phyloP scores from a whole-genome alignment of 768 basidiomycete genomes.

The Hydnomerulius pinastri region DNA sequence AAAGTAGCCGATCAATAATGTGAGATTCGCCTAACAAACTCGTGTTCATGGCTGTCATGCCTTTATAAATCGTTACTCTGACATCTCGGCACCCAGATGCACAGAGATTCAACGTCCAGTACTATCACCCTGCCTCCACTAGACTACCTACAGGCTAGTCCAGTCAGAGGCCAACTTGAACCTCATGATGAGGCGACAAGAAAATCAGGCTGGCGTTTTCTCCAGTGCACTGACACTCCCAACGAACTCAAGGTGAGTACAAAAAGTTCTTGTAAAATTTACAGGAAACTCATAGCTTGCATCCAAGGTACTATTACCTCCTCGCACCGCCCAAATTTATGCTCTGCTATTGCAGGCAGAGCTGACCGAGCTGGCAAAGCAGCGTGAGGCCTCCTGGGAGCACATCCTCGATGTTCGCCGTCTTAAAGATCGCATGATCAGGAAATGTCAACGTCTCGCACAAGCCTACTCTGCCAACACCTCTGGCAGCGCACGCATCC shows the following conservation, averaged over 20 bases:
- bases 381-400: constrained; percentile 60
- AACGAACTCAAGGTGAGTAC: constrained; percentile 67
- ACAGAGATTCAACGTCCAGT: constrained; percentile 23
- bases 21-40: constrained; percentile 19
- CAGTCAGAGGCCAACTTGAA: constrained; percentile 76
- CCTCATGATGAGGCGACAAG: constrained; percentile 52
- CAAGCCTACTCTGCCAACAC: constrained; percentile 43
- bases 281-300: constrained; percentile 7
- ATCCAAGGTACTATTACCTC: constrained; percentile 66
- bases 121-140: constrained; percentile 34
- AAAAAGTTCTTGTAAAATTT: neutral
- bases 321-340: constrained; percentile 65
- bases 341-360: constrained; percentile 66
- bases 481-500: constrained; percentile 40
- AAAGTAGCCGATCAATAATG: constrained; percentile 10
- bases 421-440: constrained; percentile 80
- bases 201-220: constrained; percentile 65
- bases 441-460: constrained; percentile 70
- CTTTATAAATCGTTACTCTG: constrained; percentile 6
- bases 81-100: constrained; percentile 21
- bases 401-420: constrained; percentile 73
- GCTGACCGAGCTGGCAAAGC: constrained; percentile 58
- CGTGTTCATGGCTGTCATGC: constrained; percentile 12
- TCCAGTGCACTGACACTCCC: constrained; percentile 76
- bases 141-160: constrained; percentile 61